Evolutionary conservation across 2,329 filamentous ascomycete genomes (phyloP), one percentile per base, ranked within the genome.

Genomic region (Trichothecium sympodiale): DNA sequence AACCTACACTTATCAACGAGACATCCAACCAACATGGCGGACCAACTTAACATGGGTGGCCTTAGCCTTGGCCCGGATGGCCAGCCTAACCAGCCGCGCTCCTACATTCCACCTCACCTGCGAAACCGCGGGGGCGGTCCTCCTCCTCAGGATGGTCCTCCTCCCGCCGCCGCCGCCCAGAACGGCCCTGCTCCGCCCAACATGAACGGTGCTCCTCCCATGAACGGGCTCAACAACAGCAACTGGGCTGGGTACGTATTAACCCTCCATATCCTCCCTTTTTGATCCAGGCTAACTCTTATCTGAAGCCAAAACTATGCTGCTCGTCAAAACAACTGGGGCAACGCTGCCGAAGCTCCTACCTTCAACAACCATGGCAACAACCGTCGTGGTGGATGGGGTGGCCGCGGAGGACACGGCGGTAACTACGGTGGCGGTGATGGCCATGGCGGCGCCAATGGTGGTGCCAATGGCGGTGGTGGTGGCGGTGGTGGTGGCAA

Each of bases 101-200:
- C 83, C 38, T 91, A 91, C 69, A 87, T 91, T 47, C 84, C 84
- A 46, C 84, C 84, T 60, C 85, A 91, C 62, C 77, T 88, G 70
- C 79, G 84, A 55, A 66, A 64, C 50, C 73, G 74, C 57, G 60
- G 65, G 50, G 60, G 56, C 39, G 53, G 41, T 38, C 46, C 46
- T 39, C 41, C 42, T 39, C 47, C 45, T 37, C 54, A 51, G 28
- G 45, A 43, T 29, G 50, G 48, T 38, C 43, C 46, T 25, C 39
- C 45, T 35, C 57, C 61, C 46, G 60, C 6, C 6, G 20, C 20
- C 20, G 20, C 20, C 20, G 6, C 20, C 10, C 20, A 25, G 20
- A 25, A 25, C 10, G 20, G 20, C 20, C 20, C 20, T 25, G 20
- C 20, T 25, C 20, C 20, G 6, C 6, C 6, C 20, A 25, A 25